phyloP scores from a whole-genome alignment of 768 basidiomycete genomes.

The Serendipita sp. region DNA sequence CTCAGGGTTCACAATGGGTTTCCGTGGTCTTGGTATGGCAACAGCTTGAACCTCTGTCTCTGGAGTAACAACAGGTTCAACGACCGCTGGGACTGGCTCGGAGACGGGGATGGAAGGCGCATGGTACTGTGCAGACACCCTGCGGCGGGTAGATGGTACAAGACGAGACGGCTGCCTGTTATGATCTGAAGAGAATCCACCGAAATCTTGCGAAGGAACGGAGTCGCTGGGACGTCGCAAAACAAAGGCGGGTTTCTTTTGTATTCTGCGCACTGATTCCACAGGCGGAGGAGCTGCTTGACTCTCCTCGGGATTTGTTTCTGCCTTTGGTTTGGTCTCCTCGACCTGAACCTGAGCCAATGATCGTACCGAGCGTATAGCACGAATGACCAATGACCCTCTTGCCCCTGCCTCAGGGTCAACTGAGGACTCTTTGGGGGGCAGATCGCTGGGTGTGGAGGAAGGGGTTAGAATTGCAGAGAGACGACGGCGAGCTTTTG shows the following conservation, averaged over 20 bases:
- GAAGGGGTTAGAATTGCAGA: not conserved
- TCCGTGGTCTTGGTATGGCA: not conserved
- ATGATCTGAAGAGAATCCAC: not conserved
- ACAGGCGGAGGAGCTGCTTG: too few relatives aligned
- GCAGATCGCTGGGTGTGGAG: not conserved
- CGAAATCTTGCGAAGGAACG: not conserved
- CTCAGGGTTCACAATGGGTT: not conserved
- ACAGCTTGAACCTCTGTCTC: not conserved
- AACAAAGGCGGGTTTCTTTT: not conserved
- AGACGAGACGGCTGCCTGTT: not conserved
- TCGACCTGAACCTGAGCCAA: not conserved
- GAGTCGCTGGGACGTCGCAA: not conserved
- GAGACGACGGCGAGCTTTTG: not conserved
- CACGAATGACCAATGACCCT: constrained; percentile 3
- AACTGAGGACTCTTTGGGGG: not conserved
- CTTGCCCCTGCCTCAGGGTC: not conserved
- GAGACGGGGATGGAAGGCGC: not conserved
- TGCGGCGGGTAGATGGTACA: not conserved
- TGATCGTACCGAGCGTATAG: constrained; percentile 1
- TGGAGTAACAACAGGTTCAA: not conserved
- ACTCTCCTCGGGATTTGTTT: not conserved
- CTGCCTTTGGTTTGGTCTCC: not conserved
- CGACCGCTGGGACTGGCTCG: not conserved
- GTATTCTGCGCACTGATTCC: not conserved
- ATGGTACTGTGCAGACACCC: not conserved